Evolutionary conservation across 345 rosid genomes (phyloP), one percentile per base, ranked within the genome.

Genomic region (Pistacia atlantica): DNA sequence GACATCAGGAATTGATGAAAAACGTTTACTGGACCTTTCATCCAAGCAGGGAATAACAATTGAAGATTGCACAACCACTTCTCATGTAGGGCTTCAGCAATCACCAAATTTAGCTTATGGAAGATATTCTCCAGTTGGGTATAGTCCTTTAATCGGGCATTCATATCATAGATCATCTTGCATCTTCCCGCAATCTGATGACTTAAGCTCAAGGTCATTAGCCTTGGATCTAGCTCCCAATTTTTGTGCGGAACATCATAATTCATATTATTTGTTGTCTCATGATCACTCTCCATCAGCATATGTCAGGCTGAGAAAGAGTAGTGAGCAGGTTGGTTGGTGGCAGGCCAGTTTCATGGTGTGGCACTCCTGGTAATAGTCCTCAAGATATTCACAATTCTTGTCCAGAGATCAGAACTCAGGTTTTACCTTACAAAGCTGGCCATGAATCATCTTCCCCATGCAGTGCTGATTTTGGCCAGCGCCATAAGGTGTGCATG

Each of bases 1-100:
- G 91, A 91, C 92, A 37, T 83, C 88, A 77, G 99, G 97, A 71
- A 87, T 91, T 35, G 93, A 95, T 38, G 91, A 92, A 86, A 92
- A 90, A 76, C 85, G 77, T 79, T 78, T 93, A 75, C 58, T 90
- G 56, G 96, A 95, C 77, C 86, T 93, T 20, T 97, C 96, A 68
- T 86, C 89, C 61, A 85, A 89, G 83, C 96, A 89, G 75, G 98
- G 94, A 85, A 90, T 92, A 81, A 90, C 89, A 48, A 87, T 90
- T 66, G 96, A 95, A 83, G 91, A 95, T 80, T 86, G 89, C 90
- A 83, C 84, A 74, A 82, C 77, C 84, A 70, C 79, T n/a, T 81
- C 84, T 14, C 83, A 78, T 78, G 76, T 80, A 0, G 89, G 88
- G 33, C 79, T 90, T 75, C 86, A 86, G 75, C 87, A 80, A 63